Percentiles rank a stretch among this genome's conserved stretches.
phyloP scores from a whole-genome alignment of 306 rosid species.

The Fagus sylvatica region DNA sequence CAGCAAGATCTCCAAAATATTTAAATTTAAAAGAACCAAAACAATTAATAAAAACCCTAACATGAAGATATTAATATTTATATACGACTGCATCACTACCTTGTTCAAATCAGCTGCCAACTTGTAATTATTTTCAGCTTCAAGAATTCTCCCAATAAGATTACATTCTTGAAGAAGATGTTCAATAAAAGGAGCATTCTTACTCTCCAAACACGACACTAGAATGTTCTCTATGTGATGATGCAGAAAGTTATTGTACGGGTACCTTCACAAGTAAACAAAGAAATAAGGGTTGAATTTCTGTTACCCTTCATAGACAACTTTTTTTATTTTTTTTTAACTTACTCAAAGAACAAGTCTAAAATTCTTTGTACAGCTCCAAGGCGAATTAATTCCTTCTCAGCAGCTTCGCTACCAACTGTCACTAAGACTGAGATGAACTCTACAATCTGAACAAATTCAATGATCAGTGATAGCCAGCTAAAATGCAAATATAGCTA shows the following conservation, averaged over 20 bases:
- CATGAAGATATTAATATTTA: conserved; percentile 9
- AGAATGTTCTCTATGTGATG: conserved; percentile 85
- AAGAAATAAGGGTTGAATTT: conserved; percentile 28
- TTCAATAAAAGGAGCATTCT: conserved; percentile 67
- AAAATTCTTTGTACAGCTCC: conserved; percentile 83
- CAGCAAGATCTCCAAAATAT: conserved; percentile 9
- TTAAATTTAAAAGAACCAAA: conserved; percentile 3
- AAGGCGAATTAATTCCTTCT: conserved; percentile 76
- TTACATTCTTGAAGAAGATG: conserved; percentile 78
- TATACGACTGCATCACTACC: conserved; percentile 38
- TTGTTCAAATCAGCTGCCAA: conserved; percentile 59
- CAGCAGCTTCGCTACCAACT: conserved; percentile 87
- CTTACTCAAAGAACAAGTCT: conserved; percentile 91
- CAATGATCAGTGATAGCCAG: conserved; percentile 18
- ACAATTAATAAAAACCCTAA: not conserved
- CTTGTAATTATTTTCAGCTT: conserved; percentile 65
- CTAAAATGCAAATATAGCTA: conserved; percentile 16
- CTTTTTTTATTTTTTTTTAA: not conserved
- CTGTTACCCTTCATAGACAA: conserved; percentile 21
- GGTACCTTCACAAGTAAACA: conserved; percentile 66
- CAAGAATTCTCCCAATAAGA: conserved; percentile 74
- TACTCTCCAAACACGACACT: conserved; percentile 85
- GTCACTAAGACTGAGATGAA: conserved; percentile 82
- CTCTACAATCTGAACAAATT: conserved; percentile 74
- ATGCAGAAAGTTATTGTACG: conserved; percentile 93